Percentiles rank a stretch among this genome's conserved stretches.
Conservation (phyloP, 2,329 filamentous ascomycete species). For the Colletotrichum eremochloae region DNA sequence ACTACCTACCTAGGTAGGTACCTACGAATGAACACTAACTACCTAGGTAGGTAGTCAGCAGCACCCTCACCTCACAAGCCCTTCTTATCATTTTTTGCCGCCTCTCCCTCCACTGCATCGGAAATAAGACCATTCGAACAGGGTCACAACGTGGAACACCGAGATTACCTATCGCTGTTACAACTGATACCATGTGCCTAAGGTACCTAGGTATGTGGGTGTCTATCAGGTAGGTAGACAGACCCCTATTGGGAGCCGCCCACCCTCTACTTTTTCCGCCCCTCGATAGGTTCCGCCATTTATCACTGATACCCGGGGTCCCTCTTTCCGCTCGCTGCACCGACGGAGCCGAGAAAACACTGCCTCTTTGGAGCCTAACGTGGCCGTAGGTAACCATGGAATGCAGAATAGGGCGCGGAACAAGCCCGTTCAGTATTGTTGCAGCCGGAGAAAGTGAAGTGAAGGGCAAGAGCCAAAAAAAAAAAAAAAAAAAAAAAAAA, state of each 20-base stretch:
- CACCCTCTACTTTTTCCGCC: not conserved
- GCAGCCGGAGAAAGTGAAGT: not conserved
- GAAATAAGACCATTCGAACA: too few species aligned
- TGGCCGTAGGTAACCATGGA: not conserved
- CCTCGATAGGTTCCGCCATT: not conserved
- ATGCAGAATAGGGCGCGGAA: not conserved
- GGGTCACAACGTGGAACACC: too few species aligned
- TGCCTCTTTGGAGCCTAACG: not conserved
- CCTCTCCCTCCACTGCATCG: too few species aligned
- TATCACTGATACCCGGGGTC: not conserved
- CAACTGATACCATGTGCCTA: too few species aligned
- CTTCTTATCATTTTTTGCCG: too few species aligned
- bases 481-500: not conserved
- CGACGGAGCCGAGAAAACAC: not conserved
- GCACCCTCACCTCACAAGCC: too few species aligned
- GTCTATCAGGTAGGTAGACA: too few species aligned
- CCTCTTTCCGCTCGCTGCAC: conserved; percentile 15
- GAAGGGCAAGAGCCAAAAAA: not conserved
- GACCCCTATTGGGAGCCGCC: not conserved
- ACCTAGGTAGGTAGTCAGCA: too few species aligned
- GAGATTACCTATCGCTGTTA: too few species aligned
- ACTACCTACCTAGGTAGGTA: too few species aligned
- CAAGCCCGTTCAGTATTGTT: not conserved
- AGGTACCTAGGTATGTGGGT: too few species aligned
- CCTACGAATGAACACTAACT: too few species aligned